Base-by-base conservation (phyloP, 495 filamentous ascomycete species). In the Annulohypoxylon bovei region DNA sequence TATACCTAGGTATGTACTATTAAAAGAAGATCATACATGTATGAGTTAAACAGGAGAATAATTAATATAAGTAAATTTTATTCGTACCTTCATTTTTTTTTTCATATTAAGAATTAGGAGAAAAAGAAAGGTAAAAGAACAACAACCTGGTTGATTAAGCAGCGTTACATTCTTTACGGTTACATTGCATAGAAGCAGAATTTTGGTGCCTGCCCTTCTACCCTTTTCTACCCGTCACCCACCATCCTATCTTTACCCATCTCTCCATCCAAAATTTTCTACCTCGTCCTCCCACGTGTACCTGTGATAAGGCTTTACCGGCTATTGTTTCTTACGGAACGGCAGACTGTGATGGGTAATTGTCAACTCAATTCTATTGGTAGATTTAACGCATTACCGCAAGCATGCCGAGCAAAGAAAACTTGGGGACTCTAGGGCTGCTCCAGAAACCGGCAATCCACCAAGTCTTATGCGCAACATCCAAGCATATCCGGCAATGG, bases 271-370 rank as follows among this genome's bases (percentile, higher is more conserved):
- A 58, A 65, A 61, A 54, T 70, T 56, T 33, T 63, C 49, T 42
- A 11, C 42, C 56, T 59, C 37, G 46, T 30, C 44, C 40, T 71
- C 56, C 63, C 68, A 71, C 68, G 63, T 71, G 63, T 71, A 52
- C 42, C 18, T 44, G n/a, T 39, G 58, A 35, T 14, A 39, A 27
- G 35, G 23, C 53, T 40, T 50, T 35, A 40, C 50, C 54, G 16
- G 28, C 27, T 47, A 27, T 33, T 53, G 25, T 59, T 44, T 35
- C 16, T 53, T 32, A 9, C 18, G 30, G n/a, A 27, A 39, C 18
- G 33, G 32, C 18, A 5, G 6, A 14, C 27, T 32, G 28, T 53
- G 49, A 32, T 28, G 20, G 27, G 49, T 33, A 52, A 39, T 39
- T 40, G 22, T 39, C 33, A 11, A 39, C 20, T 39, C 53, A 20